phyloP scores from a whole-genome alignment of 495 filamentous ascomycete genomes.

The Aspergillus asperescens region DNA sequence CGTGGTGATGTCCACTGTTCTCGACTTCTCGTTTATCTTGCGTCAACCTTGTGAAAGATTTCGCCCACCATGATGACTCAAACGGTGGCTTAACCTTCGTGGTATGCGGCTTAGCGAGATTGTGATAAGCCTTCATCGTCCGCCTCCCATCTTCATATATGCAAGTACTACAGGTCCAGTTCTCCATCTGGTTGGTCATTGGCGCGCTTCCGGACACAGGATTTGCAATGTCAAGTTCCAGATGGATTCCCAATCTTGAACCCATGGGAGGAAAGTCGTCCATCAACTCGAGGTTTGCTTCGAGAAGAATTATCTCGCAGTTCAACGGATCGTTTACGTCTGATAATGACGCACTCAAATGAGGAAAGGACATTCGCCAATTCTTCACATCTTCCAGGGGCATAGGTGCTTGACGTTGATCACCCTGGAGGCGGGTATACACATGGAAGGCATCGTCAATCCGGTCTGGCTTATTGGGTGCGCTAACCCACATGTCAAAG shows the following conservation, averaged over 20 bases:
- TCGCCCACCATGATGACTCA: conserved; percentile 48
- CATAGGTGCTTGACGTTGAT: conserved; percentile 37
- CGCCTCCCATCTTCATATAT: conserved; percentile 42
- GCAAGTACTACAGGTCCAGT: conserved; percentile 45
- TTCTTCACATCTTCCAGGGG: conserved; percentile 38
- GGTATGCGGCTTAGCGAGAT: conserved; percentile 32
- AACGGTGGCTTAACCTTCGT: conserved; percentile 45
- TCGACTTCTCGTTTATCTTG: conserved; percentile 37
- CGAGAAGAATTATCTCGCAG: conserved; percentile 47
- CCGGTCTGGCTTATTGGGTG: conserved; percentile 37
- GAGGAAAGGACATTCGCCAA: conserved; percentile 46
- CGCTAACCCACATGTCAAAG: conserved; percentile 50
- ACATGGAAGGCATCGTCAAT: conserved; percentile 42
- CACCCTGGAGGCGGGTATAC: conserved; percentile 47
- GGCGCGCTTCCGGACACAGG: conserved; percentile 32
- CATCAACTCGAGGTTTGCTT: conserved; percentile 46
- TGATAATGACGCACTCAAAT: conserved; percentile 35
- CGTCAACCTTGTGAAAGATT: conserved; percentile 39
- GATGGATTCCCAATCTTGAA: conserved; percentile 40
- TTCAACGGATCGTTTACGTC: conserved; percentile 32
- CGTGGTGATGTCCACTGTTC: conserved; percentile 31
- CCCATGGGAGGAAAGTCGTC: conserved; percentile 38
- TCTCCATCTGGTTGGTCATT: conserved; percentile 39
- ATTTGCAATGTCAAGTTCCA: conserved; percentile 41
- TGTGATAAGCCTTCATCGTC: conserved; percentile 30